Base-by-base conservation (phyloP, 108 stramenopile species). In the Pseudonitzschia multiseries region DNA sequence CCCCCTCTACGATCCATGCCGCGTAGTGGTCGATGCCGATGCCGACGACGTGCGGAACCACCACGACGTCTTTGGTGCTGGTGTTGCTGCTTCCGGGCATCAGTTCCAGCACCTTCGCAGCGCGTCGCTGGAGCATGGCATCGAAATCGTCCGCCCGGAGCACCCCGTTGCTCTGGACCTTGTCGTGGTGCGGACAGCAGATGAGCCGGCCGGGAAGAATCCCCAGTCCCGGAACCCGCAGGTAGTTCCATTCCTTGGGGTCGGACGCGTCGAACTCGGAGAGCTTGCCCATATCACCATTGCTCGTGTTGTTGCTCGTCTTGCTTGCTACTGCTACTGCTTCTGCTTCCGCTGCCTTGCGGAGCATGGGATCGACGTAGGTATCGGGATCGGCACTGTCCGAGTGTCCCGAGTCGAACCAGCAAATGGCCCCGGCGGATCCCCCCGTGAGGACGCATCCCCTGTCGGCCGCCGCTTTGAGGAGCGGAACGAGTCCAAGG, bases 11-110 rank as follows among this genome's bases (percentile, higher is more conserved):
- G 57, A 89, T 90, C 20, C 93, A 77, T 8, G 92, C 95, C 9
- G 92, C 89, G 61, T 70, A 77, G 57, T 96, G 85, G 78, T 96
- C 95, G 51, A 96, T 93, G 2, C 90, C 89, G 57, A 96, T 83
- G 4, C 90, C 89, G 13, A 84, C 29, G 15, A 62, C 36, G 36
- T 36, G 36, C 36, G 36, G 36, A 6, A 36, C 36, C 2, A 6
- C n/a, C n/a, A n/a, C n/a, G n/a, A n/a, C n/a, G n/a, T n/a, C n/a
- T 36, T 6, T 36, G 36, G 36, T 36, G 2, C 36, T 2, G 4
- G 36, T 36, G 2, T 36, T 36, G 36, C 2, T 36, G 2, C 6
- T 36, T 6, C 4, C 6, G 2, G 4, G 36, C 36, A 36, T 36
- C 36, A 36, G 36, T 6, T 36, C 6, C 36, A 2, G 26, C 10